phyloP scores from a whole-genome alignment of 31 red algal genomes.

The Porphyra umbilicalis region DNA sequence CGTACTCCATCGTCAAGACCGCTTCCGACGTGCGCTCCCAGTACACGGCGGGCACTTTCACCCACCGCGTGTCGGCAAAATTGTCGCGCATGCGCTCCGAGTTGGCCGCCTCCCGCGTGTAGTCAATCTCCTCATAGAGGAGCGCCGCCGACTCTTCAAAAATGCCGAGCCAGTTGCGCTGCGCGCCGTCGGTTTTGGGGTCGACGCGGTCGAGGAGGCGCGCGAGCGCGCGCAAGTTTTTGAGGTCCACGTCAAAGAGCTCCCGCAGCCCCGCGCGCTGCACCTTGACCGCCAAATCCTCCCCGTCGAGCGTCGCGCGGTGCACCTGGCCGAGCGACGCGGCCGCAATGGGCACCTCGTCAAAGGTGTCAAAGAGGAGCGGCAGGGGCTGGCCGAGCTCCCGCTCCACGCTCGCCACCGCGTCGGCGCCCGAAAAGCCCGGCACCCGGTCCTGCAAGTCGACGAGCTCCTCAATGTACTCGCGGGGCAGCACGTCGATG shows the following conservation, averaged over 20 bases:
- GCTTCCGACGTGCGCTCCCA: conserved; percentile 46
- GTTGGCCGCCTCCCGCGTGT: conserved; percentile 71
- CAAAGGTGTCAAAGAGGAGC: conserved; percentile 63
- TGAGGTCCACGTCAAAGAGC: conserved; percentile 87
- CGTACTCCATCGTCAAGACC: conserved; percentile 96
- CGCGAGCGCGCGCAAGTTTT: conserved; percentile 69
- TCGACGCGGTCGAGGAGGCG: conserved; percentile 55
- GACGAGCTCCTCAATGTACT: conserved; percentile 77
- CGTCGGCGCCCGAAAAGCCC: conserved; percentile 45
- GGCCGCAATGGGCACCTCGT: conserved; percentile 71
- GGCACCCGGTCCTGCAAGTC: conserved; percentile 84
- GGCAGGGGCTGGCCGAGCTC: conserved; percentile 66
- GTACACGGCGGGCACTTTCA: conserved; percentile 66
- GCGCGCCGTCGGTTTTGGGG: conserved; percentile 58
- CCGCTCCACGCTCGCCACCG: conserved; percentile 51
- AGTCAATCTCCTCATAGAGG: conserved; percentile 95
- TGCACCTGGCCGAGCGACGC: conserved; percentile 93
- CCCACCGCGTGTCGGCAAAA: conserved; percentile 45
- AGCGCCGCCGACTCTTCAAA: conserved; percentile 73
- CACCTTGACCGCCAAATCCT: conserved; percentile 80
- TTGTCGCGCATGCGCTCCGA: conserved; percentile 62
- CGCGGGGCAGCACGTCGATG: conserved; percentile 71
- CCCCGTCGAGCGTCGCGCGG: conserved; percentile 48
- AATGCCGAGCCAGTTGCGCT: conserved; percentile 68
- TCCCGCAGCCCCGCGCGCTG: conserved; percentile 67